Evolutionary conservation across 1,139 yeast species (phyloP), one percentile per base, ranked within the genome.

Genomic region (Pichia sp.): DNA sequence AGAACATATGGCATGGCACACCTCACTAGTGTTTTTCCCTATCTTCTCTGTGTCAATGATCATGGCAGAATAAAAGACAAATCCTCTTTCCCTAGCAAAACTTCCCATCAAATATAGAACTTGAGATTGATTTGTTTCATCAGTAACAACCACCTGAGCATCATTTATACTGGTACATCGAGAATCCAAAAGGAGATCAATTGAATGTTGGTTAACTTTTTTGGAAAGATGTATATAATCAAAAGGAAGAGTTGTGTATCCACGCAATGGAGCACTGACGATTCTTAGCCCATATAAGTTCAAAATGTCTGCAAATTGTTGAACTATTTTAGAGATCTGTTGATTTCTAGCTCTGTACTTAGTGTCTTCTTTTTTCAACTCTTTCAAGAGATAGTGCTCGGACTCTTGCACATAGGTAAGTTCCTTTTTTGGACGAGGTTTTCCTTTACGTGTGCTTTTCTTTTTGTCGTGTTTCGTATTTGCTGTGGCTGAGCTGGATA

Each of bases 171-270:
- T 54, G 12, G 36, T 40, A 14, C 55, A 48, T 29, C 48, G 47
- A 36, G 45, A 55, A 44, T 59, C 62, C 29, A 60, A 3, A 14
- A 60, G 27, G 6, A 57, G 14, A n/a, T 58, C 59, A 38, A 54
- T 17, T 7, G 12, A 16, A 3, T 31, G 16, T 8, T 17, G 36
- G 4, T 30, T 46, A 8, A 6, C 6, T 2, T 29, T 7, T 29
- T 57, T 59, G 3, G 44, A 12, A 10, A 59, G 34, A 47, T 56
- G 61, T 4, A 59, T 53, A 4, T 48, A 38, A 10, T 57, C 58
- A 8, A 49, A 48, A 4, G 17, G 9, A n/a, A 33, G 8, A 6
- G 2, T 4, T 10, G 30, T n/a, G 46, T 16, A 3, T 17, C 27
- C 16, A 41, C 10, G 12, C 5, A 59, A 7, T 3, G 62, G 62